Base-by-base conservation (phyloP, 225 moss, liverwort and hornwort genomes). In the Anthoceros angustus region DNA sequence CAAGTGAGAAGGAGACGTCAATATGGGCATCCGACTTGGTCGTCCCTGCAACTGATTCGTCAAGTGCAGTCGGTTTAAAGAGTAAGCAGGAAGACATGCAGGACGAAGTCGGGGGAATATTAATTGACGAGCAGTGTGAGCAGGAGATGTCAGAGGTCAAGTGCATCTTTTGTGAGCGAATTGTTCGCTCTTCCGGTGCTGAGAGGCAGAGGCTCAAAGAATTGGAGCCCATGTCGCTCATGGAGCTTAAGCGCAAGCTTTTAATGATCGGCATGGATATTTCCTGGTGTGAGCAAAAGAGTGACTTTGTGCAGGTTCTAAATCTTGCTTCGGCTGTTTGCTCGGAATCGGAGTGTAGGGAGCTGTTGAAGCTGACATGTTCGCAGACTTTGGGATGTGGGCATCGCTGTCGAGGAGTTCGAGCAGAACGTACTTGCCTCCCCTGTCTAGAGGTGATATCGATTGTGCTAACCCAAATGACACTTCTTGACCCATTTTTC, bases 381-480 rank as follows among this genome's bases (percentile, higher is more conserved):
- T 80, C 85, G 25, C 78, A 82, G 66, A 82, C 12, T 68, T 63
- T 82, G 80, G 82, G 80, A 65, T 82, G 85, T 73, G 82, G 82
- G 50, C 82, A 86, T 78, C 85, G 75, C 68, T 86, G 82, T 68
- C 80, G 82, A 63, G 85, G 85, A 67, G 80, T 82, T 41, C 80
- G 82, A 78, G 82, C 79, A 73, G 82, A 86, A 76, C 73, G 82
- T 60, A 66, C 71, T 76, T 86, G 85, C 75, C 74, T 86, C 66
- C 85, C 85, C 72, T 86, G 85, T 77, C 79, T 85, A 71, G 82
- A 85, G 84, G 84, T 84, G 32, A 32, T 32, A n/a, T 32, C 4
- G 32, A 32, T 32, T 32, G 32, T 4, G 32, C 2, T 32, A 32
- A 32, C 32, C 32, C 32, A 4, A 4, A 4, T 32, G 32, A 32